phyloP scores from a whole-genome alignment of 2,329 filamentous ascomycete genomes.

The Claviceps humidiphila region DNA sequence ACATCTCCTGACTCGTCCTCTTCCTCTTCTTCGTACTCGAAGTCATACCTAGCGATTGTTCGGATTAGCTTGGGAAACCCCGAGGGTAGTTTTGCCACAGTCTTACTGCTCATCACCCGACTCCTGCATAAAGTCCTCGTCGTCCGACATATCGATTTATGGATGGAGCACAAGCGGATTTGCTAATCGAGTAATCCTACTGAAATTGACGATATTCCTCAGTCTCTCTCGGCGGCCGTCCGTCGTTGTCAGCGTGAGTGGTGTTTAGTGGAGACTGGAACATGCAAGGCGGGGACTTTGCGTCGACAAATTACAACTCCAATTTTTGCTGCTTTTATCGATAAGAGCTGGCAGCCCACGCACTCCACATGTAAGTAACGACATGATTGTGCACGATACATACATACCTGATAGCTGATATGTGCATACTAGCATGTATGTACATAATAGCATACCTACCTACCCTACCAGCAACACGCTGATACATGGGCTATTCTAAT shows the following conservation, averaged over 20 bases:
- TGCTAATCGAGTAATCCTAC: too few species aligned
- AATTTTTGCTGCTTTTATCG: neutral
- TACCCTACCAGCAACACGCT: too few species aligned
- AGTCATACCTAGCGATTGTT: slow-evolving; percentile 55
- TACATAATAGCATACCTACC: too few species aligned
- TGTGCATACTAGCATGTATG: too few species aligned
- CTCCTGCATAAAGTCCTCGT: slow-evolving; percentile 36
- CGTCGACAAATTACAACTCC: too few species aligned
- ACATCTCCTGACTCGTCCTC: slow-evolving; percentile 80
- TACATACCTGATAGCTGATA: too few species aligned
- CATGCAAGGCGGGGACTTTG: neutral
- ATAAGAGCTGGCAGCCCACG: neutral
- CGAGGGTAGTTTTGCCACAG: neutral
- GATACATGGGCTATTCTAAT: too few species aligned
- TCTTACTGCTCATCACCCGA: slow-evolving; percentile 32
- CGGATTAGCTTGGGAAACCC: slow-evolving; percentile 4
- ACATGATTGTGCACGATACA: too few species aligned
- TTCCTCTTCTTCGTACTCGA: slow-evolving; percentile 90
- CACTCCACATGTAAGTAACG: too few species aligned
- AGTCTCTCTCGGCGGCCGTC: neutral
- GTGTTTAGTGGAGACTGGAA: neutral
- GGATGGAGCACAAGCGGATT: too few species aligned
- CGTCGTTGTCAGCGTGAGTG: neutral
- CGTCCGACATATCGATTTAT: slow-evolving; percentile 32
- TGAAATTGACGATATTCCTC: neutral